These are phyloP conservation scores for Tulasnella sp. DNA, from an alignment of 768 basidiomycete genomes.

Conservation along the genomic window DNA sequence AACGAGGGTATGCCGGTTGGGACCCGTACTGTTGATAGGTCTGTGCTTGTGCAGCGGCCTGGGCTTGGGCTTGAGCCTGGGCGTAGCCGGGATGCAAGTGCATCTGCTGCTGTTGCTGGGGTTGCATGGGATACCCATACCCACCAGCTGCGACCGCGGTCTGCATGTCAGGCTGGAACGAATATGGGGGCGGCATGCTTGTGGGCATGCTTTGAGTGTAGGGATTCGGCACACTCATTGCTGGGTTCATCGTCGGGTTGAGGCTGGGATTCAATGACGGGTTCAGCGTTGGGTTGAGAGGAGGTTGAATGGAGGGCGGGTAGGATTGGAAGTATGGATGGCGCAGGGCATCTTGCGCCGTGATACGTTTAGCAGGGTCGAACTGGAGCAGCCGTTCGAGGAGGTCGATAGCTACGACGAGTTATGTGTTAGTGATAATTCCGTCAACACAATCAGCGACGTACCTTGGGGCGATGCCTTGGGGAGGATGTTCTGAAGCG, in stretches of 20 bases:
- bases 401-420: conserved; percentile 61
- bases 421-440: background rate
- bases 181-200: background rate
- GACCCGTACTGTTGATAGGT: conserved; percentile 9
- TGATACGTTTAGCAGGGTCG: conserved; percentile 83
- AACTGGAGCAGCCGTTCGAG: conserved; percentile 92
- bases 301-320: background rate
- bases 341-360: conserved; percentile 78
- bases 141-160: background rate
- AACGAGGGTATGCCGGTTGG: background rate
- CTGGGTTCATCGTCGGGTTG: background rate
- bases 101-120: background rate
- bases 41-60: conserved; percentile 33
- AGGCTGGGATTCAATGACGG: background rate
- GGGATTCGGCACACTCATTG: background rate
- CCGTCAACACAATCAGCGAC: background rate
- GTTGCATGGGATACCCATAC: background rate
- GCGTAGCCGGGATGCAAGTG: conserved; percentile 27
- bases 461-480: conserved; percentile 76
- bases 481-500: conserved; percentile 66
- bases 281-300: background rate
- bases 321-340: conserved; percentile 67
- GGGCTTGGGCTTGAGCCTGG: conserved; percentile 29
- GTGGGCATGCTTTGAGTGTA: background rate
- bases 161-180: conserved; percentile 3